Evolutionary conservation across 106 monocot species (phyloP), one percentile per base, ranked within the genome.

Genomic region (Allium cepa): DNA sequence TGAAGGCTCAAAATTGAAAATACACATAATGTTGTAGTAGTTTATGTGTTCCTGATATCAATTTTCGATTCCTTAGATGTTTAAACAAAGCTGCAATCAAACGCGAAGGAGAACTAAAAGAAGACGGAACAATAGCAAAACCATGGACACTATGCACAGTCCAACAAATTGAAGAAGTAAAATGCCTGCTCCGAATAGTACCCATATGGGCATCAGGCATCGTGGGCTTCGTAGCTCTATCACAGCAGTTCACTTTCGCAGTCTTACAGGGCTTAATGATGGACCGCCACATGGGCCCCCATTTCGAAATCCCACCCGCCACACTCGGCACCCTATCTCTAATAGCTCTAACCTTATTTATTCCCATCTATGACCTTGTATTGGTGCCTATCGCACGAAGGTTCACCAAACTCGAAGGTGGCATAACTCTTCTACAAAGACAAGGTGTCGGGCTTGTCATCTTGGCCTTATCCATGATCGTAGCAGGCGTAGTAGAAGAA

Each of bases 51-150:
- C 5, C 36, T 36, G 36, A 5, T 5, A 36, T 36, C 36, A 5
- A 36, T 36, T 5, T 36, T n/a, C n/a, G n/a, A n/a, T n/a, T 36
- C 36, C 36, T 22, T 71, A 87, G 82, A 51, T 81, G 75, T 15
- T 64, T 93, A 28, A 88, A 88, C 81, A 86, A 86, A 66, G 88
- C 81, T 8, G 93, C 88, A 0, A 77, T 86, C n/a, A 71, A 63
- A 11, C 53, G 73, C 47, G 83, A 80, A 6, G 76, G 79, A 0
- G 88, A 88, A 6, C 28, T 79, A 17, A 75, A 68, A 17, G 55
- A 12, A 8, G 81, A 75, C 27, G 83, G 70, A 13, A 28, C 72
- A 9, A 36, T 26, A 2, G 65, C 68, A 3, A 71, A 73, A 18
- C 69, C 66, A 10, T 77, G 85, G 85, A 49, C 56, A 13, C 77